Conservation (phyloP, 495 filamentous ascomycete genomes). For the Neurospora hispaniola region DNA sequence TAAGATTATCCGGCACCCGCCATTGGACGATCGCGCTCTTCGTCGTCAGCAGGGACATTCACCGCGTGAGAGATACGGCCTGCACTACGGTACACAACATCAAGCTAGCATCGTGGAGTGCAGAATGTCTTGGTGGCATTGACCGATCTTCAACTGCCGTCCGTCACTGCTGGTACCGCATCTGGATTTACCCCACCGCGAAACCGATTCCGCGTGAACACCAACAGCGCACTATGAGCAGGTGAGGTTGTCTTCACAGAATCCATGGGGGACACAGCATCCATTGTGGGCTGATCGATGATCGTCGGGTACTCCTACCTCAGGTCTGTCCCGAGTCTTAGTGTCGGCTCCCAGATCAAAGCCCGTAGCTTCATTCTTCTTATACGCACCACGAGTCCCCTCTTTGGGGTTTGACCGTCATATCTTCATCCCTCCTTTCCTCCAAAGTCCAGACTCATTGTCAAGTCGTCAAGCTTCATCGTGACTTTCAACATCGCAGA, state of each 20-base stretch:
- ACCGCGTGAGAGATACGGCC: neutral
- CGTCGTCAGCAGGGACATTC: neutral
- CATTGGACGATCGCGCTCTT: neutral
- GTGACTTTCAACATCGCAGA: neutral
- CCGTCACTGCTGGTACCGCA: neutral
- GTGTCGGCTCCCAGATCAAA: neutral
- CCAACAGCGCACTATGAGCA: neutral
- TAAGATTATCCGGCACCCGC: constrained; percentile 5
- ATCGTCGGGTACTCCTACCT: neutral
- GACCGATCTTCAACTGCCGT: neutral
- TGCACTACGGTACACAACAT: neutral
- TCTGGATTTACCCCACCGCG: neutral
- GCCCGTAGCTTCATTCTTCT: neutral
- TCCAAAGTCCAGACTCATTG: neutral
- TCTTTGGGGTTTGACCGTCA: neutral
- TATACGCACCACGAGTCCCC: neutral
- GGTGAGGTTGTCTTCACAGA: neutral
- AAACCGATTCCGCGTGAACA: neutral
- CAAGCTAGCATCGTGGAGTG: neutral
- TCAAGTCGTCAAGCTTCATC: neutral
- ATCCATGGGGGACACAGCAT: neutral
- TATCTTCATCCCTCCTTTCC: neutral
- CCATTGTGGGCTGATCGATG: neutral
- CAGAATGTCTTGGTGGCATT: too few relatives aligned
- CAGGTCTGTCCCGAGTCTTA: neutral